Evolutionary conservation across 768 basidiomycete species (phyloP), one percentile per base, ranked within the genome.

Genomic region (Auricularia auricula-judae): DNA sequence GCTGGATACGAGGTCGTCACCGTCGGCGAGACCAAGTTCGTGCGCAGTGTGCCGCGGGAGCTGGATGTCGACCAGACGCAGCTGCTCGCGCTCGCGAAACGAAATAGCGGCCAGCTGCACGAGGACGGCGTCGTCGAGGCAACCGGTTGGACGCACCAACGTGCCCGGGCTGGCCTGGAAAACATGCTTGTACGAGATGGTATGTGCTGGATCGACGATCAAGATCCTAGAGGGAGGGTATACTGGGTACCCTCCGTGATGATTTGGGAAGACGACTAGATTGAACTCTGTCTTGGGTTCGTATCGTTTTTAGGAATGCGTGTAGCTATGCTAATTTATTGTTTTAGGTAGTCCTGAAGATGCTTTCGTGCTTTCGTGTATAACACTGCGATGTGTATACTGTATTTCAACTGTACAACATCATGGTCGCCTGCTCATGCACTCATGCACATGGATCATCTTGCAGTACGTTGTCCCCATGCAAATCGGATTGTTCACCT

Each of bases 201-300:
- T 1, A 77, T 96, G 33, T 95, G 92, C 65, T 99, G 97, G 97
- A 72, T 98, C 36, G 97, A 99, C 71, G 87, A 91, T 33, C 93
- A 97, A 74, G 91, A 89, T 63, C 84, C 85, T 68, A 72, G 72
- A 16, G 78, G 76, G 36, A 84, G 85, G 35, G 79, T 80, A 65
- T 96, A 93, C 72, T 98, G 93, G 93, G 80, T 96, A 11, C 88
- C 89, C 1, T 91, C 90, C 12, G 88, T 88, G 2, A 89, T 96
- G 82, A 82, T 82, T 65, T 97, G 92, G 91, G 88, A 91, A 65
- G 76, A 82, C 18, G 56, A 59, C 56, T 59, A 35, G 34, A 8
- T 42, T 7, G 39, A 14, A 42, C 12, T 14, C 39, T 14, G 12
- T 14, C 12, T 42, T 14, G 12, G 4, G 39, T 42, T 42, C 12